Evolutionary conservation across 371 early-diverging fungal genomes (phyloP).

Genomic region (Saksenaea oblongispora): DNA sequence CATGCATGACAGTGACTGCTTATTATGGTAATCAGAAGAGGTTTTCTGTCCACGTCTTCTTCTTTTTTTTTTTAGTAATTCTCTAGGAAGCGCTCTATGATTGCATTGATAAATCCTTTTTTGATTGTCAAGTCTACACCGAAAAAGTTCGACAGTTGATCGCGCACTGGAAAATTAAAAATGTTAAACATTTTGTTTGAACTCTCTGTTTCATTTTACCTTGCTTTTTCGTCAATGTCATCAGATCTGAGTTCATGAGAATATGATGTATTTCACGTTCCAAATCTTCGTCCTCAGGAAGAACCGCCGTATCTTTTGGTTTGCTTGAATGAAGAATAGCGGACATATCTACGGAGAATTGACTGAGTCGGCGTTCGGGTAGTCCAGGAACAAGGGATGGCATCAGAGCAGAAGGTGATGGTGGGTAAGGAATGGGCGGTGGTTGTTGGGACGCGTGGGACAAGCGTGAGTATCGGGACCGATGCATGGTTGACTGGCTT

Average conservation of each 20-base stretch:
- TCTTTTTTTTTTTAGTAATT: background rate
- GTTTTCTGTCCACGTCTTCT: too few species aligned
- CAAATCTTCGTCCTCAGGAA: slow-evolving; percentile 88
- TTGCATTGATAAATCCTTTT: slow-evolving; percentile 85
- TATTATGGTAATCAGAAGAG: too few species aligned
- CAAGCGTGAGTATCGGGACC: background rate
- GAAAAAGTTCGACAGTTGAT: slow-evolving; percentile 73
- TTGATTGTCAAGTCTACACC: slow-evolving; percentile 79
- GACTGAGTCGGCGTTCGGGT: slow-evolving; percentile 17
- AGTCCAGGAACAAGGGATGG: slow-evolving; percentile 9
- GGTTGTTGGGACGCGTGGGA: background rate
- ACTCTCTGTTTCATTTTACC: slow-evolving; percentile 32
- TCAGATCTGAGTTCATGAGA: slow-evolving; percentile 75
- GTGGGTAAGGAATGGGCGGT: slow-evolving; percentile 88
- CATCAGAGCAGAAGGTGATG: slow-evolving; percentile 85
- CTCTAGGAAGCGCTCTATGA: slow-evolving; percentile 69
- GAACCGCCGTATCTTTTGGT: slow-evolving; percentile 15
- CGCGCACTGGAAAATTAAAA: slow-evolving; percentile 62
- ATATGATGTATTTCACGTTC: slow-evolving; percentile 78
- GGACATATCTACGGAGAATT: slow-evolving; percentile 33
- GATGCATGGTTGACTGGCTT: background rate
- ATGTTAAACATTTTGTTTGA: background rate
- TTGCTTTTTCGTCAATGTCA: slow-evolving; percentile 82
- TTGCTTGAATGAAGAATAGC: slow-evolving; percentile 18
- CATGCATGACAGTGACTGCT: too few species aligned